Base-by-base conservation (phyloP, 768 basidiomycete genomes). In the Tephrocybe rancida region DNA sequence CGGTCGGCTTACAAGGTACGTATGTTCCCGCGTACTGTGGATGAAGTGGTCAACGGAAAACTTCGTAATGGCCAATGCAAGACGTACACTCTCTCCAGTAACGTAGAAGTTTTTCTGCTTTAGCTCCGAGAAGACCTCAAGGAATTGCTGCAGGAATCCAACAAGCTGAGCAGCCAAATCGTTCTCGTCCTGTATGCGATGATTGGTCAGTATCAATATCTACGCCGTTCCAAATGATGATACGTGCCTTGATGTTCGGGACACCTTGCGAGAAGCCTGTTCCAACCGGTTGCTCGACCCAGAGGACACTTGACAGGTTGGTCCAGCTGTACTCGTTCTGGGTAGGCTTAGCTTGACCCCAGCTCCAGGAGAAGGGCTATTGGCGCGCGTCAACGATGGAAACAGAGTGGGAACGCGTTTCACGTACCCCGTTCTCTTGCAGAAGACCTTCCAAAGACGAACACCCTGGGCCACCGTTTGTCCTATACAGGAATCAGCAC, bases 381-480 rank as follows among this genome's bases (percentile, higher is more conserved):
- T 29, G 44, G 21, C 22, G 22, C 22, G 10, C 6, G 19, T 19
- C 26, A 8, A 21, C 16, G 21, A 44, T 3, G 7, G n/a, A 41
- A 19, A 14, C 39, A n/a, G n/a, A n/a, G 7, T 16, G 4, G 14
- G 30, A 35, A 34, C 35, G 9, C 14, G 35, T n/a, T 41, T 19
- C 39, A 67, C 82, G 44, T 60, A 87, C 88, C 13, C 88, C 88
- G 57, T 89, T 89, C 63, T 90, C 89, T 64, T 90, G 85, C 3
- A 90, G 63, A 30, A 86, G 66, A 16, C 87, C 89, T 63, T 87
- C 83, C 0, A 90, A 71, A 1, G 87, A 87, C 10, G 86, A 88
- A 61, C 88, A 90, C 25, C 89, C 88, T 0, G 88, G 89, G 1
- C 89, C 88, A n/a, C 88, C 88, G 58, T 89, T 90, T 4, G 84